A percentile compares a stretch with the other conserved stretches of the same genome.
Conservation (phyloP, 1,139 yeast genomes). For the Hansenula lynferdii region DNA sequence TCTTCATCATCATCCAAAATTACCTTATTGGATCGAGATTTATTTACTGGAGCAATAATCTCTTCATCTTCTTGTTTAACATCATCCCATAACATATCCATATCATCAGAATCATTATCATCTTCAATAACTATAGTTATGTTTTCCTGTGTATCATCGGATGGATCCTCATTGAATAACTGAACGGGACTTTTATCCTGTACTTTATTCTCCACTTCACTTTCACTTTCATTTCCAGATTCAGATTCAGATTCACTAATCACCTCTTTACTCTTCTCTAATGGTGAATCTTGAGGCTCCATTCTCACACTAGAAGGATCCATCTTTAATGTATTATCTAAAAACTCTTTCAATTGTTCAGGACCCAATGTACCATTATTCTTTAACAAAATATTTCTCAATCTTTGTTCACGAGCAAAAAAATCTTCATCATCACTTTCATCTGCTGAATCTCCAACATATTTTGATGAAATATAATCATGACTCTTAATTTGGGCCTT, state of each 20-base stretch:
- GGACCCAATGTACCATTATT: constrained; percentile 27
- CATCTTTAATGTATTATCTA: constrained; percentile 11
- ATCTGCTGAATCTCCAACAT: constrained; percentile 61
- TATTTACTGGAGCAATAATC: background rate
- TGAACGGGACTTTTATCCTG: no score
- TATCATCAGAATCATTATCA: constrained; percentile 8
- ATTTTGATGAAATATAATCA: constrained; percentile 33
- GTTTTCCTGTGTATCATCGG: constrained; percentile 12
- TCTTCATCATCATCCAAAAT: constrained; percentile 9
- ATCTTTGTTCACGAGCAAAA: constrained; percentile 52
- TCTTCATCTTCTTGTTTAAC: constrained; percentile 3
- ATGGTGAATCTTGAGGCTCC: background rate
- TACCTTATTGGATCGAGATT: no score
- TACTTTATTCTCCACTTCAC: no score
- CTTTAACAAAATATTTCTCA: constrained; percentile 35
- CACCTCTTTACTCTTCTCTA: background rate
- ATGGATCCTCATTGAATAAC: no score
- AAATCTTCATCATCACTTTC: constrained; percentile 54
- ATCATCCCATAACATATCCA: constrained; percentile 10
- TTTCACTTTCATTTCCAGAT: constrained; percentile 2
- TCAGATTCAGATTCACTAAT: constrained; percentile 1
- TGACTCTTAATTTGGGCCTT: background rate
- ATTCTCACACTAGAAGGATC: no score
- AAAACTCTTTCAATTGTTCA: constrained; percentile 24
- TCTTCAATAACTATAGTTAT: no score